Evolutionary conservation across 1,284 basidiomycete species (phyloP).

Genomic region (Melampsora americana): DNA sequence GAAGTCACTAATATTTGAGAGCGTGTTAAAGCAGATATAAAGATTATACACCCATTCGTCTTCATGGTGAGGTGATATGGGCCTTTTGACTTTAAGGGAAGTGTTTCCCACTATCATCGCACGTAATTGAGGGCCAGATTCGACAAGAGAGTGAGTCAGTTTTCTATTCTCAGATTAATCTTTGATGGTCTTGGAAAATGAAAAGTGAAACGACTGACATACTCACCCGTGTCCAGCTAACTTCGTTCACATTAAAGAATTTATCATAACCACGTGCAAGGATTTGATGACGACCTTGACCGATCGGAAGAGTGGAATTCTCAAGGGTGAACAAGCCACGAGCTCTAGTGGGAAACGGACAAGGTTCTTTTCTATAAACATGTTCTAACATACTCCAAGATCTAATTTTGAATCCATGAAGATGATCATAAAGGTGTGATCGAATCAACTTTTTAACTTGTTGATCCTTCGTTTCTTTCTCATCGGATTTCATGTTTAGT

Average conservation of each 20-base stretch:
- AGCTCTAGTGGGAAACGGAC: conserved; percentile 85
- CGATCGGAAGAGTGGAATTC: conserved; percentile 49
- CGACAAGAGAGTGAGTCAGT: not conserved
- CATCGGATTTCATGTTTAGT: too few species aligned
- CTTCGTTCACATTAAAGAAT: conserved; percentile 96
- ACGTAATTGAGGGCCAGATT: conserved; percentile 22
- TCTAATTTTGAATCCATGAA: conserved; percentile 55
- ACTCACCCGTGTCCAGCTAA: conserved; percentile 85
- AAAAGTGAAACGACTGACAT: not conserved
- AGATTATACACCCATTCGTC: conserved; percentile 97
- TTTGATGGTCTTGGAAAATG: not conserved
- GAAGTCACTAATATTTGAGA: conserved; percentile 78
- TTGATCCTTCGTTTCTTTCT: too few species aligned
- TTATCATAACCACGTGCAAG: conserved; percentile 94
- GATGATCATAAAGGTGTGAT: too few species aligned
- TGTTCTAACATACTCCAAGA: conserved; percentile 97
- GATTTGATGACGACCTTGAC: conserved; percentile 58
- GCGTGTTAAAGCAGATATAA: conserved; percentile 79
- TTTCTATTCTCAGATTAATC: not conserved
- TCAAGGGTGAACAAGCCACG: conserved; percentile 75
- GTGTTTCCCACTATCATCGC: conserved; percentile 68
- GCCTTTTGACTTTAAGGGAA: conserved; percentile 68
- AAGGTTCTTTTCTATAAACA: conserved; percentile 81
- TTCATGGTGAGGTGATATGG: conserved; percentile 90
- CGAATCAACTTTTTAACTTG: too few species aligned